Evolutionary conservation across 768 basidiomycete genomes (phyloP).

Genomic region (Collybia mongolica): DNA sequence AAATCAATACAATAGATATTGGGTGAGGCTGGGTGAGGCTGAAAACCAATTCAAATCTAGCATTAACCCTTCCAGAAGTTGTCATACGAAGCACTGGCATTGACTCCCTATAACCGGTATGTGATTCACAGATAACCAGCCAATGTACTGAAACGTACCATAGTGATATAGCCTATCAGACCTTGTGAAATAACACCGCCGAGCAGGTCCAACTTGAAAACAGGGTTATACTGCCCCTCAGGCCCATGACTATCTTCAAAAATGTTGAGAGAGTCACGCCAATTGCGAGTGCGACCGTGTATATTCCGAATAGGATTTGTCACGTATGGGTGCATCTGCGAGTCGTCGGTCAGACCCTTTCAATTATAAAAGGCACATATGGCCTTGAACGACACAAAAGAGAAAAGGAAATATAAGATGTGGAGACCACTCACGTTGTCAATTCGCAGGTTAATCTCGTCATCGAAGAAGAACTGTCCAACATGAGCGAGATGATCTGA

Average conservation of each 20-base stretch:
- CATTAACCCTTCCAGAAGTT: neutral
- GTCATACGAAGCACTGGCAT: conserved; percentile 1
- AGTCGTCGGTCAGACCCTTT: neutral
- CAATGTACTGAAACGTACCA: conserved; percentile 30
- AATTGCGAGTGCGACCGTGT: conserved; percentile 49
- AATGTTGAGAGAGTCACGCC: conserved; percentile 52
- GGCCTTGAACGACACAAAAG: neutral
- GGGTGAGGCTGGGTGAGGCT: too few relatives aligned
- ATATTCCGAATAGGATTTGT: conserved; percentile 47
- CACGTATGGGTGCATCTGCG: conserved; percentile 50
- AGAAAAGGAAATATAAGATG: neutral
- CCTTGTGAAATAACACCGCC: conserved; percentile 53
- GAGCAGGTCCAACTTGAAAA: conserved; percentile 49
- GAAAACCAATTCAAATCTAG: too few relatives aligned
- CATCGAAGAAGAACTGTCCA: conserved; percentile 60
- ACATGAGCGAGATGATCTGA: conserved; percentile 44
- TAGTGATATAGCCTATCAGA: conserved; percentile 53
- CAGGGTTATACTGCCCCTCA: conserved; percentile 49
- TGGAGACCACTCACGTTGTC: conserved; percentile 35
- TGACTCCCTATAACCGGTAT: neutral
- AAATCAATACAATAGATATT: too few relatives aligned
- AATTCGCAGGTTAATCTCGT: conserved; percentile 45
- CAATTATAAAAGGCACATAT: too few relatives aligned
- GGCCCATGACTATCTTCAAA: conserved; percentile 50
- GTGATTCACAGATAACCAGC: neutral